Percentiles rank a stretch among this genome's conserved stretches.
phyloP scores from a whole-genome alignment of 2,329 filamentous ascomycete species.

The Dactylellina drechsleri region DNA sequence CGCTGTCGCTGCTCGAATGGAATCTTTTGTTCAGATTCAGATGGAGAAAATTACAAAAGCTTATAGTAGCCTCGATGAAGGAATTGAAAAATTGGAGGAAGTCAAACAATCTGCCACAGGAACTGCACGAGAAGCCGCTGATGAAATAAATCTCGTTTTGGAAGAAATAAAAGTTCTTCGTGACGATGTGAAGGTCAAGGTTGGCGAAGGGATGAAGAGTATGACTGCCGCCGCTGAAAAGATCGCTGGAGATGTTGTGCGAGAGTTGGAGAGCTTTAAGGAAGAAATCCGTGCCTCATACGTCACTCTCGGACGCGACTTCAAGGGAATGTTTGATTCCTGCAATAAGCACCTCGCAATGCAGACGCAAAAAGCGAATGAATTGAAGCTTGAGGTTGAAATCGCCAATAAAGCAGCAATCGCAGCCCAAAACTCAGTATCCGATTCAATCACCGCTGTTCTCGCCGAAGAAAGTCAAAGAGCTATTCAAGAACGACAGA shows the following conservation, averaged over 20 bases:
- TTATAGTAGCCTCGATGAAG: conserved; percentile 72
- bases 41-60: conserved; percentile 70
- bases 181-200: conserved; percentile 84
- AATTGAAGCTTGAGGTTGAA: conserved; percentile 76
- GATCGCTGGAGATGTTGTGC: conserved; percentile 88
- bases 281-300: conserved; percentile 84
- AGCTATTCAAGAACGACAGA: conserved; percentile 77
- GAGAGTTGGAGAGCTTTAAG: conserved; percentile 85
- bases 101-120: conserved; percentile 73
- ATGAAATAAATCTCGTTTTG: conserved; percentile 89
- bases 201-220: conserved; percentile 83
- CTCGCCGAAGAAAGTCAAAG: conserved; percentile 80
- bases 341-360: conserved; percentile 77
- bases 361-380: conserved; percentile 80
- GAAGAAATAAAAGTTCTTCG: conserved; percentile 91
- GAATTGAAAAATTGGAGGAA: conserved; percentile 73
- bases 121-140: conserved; percentile 59
- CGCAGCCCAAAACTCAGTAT: conserved; percentile 74
- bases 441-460: conserved; percentile 66
- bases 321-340: conserved; percentile 85
- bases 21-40: conserved; percentile 79
- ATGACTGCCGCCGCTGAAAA: conserved; percentile 85
- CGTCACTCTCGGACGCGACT: conserved; percentile 81
- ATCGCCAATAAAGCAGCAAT: conserved; percentile 75
- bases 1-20: conserved; percentile 76